A percentile compares a stretch with the other conserved stretches of the same genome.
Conservation (phyloP, 805 yeast genomes). For the Ogataea wickerhamii region DNA sequence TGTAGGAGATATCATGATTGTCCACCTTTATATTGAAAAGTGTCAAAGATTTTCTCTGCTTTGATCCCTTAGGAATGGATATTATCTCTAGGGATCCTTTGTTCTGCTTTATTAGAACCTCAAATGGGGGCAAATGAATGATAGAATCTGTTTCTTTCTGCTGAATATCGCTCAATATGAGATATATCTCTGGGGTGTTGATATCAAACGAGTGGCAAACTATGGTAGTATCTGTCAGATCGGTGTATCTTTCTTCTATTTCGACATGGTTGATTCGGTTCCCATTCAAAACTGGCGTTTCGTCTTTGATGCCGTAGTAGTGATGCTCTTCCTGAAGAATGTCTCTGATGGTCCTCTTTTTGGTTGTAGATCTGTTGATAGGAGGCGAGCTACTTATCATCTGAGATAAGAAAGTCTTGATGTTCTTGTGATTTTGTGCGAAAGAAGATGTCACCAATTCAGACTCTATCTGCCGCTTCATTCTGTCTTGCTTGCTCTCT, state of each 20-base stretch:
- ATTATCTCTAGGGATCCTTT: constrained; percentile 5
- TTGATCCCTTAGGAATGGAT: constrained; percentile 5
- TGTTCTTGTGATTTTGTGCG: not conserved
- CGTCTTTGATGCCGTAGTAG: constrained; percentile 12
- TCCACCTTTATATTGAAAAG: constrained; percentile 5
- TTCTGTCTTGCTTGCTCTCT: no score
- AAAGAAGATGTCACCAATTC: not conserved
- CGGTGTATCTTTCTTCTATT: not conserved
- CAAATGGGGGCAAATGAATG: constrained; percentile 5
- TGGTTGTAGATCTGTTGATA: constrained; percentile 6
- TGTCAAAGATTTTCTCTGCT: constrained; percentile 5
- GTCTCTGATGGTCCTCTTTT: constrained; percentile 16
- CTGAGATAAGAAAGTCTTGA: constrained; percentile 4
- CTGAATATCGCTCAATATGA: not conserved
- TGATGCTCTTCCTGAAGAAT: constrained; percentile 15
- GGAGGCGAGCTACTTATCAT: not conserved
- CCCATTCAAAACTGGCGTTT: not conserved
- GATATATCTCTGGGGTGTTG: not conserved
- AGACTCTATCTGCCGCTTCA: constrained; percentile 1
- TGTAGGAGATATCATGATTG: constrained; percentile 10
- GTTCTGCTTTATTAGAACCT: constrained; percentile 8
- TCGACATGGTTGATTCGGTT: not conserved
- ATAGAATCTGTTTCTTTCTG: not conserved
- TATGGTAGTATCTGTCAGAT: constrained; percentile 5
- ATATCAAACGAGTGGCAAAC: constrained; percentile 6